Base-by-base conservation (phyloP, 805 yeast genomes). In the Komagataella kurtzmanii region DNA sequence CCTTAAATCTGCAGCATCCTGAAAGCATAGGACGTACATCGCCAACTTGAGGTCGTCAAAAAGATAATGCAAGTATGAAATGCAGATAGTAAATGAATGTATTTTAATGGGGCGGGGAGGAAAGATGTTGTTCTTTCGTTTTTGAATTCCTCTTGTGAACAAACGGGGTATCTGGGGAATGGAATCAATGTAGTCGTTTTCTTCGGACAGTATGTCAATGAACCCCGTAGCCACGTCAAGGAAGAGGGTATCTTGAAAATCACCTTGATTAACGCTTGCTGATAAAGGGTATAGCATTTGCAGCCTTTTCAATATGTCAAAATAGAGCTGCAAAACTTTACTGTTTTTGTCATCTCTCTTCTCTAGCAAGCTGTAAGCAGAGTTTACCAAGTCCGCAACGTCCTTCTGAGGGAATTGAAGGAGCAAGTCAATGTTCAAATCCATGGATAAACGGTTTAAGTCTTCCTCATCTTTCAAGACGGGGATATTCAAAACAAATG, bases 401-500 rank as follows among this genome's bases (percentile, higher is more conserved):
- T 30, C 40, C 3, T 30, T 30, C 4, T 30, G 40, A 8, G 40
- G 40, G n/a, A 30, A 30, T 8, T 30, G 40, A 30, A 14, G 40
- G 5, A 30, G 14, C 14, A 30, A 14, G 40, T 30, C 40, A 30
- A 30, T 30, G 5, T 30, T 30, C 40, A 30, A 30, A 14, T 30
- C 40, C 40, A 30, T 30, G 40, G 40, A 30, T 10, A 30, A n/a
- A 10, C 40, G 40, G 5, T 30, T 30, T 14, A 30, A 30, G 40
- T 30, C 40, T 14, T 30, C 40, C 12, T 30, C 40, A 30, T 30
- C 40, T 10, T 30, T 30, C 14, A 30, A 10, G 6, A 30, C 40
- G 14, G 40, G 40, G 10, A 30, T 30, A 8, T 30, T 30, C 5
- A 30, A 30, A 7, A 60, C 45, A 24, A 55, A 47, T 52, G 54